These are phyloP conservation scores for Fusarium chaquense DNA, from an alignment of 2,329 filamentous ascomycete genomes.

Conservation along the genomic window DNA sequence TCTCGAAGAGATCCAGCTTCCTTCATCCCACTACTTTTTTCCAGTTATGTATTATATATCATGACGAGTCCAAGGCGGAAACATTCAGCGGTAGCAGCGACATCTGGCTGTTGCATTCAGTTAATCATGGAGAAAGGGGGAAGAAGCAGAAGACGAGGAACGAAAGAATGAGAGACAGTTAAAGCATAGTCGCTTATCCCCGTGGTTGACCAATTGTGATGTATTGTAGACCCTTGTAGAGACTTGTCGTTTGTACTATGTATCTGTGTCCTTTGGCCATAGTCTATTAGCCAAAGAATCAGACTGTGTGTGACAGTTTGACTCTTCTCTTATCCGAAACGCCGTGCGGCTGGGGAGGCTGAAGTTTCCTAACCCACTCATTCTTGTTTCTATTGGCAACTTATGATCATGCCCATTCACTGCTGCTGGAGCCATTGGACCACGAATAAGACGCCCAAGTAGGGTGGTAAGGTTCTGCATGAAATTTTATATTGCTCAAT, in stretches of 20 bases:
- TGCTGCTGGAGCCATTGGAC: background rate
- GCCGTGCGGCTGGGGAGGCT: background rate
- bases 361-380: background rate
- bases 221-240: background rate
- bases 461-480: background rate
- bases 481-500: background rate
- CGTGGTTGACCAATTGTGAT: background rate
- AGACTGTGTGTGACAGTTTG: background rate
- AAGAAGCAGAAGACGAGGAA: constrained; percentile 12
- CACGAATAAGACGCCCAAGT: background rate
- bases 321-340: background rate
- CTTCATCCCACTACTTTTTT: constrained; percentile 21
- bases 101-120: constrained; percentile 16
- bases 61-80: constrained; percentile 25
- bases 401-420: background rate
- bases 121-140: constrained; percentile 37
- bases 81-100: constrained; percentile 12
- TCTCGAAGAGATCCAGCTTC: constrained; percentile 22
- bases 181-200: background rate
- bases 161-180: constrained; percentile 28
- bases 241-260: background rate
- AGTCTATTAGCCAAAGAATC: background rate
- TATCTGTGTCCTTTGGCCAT: background rate
- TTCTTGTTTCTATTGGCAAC: background rate
- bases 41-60: constrained; percentile 38